phyloP scores from a whole-genome alignment of 2,329 filamentous ascomycete species.

The Verticillium nonalfalfae region DNA sequence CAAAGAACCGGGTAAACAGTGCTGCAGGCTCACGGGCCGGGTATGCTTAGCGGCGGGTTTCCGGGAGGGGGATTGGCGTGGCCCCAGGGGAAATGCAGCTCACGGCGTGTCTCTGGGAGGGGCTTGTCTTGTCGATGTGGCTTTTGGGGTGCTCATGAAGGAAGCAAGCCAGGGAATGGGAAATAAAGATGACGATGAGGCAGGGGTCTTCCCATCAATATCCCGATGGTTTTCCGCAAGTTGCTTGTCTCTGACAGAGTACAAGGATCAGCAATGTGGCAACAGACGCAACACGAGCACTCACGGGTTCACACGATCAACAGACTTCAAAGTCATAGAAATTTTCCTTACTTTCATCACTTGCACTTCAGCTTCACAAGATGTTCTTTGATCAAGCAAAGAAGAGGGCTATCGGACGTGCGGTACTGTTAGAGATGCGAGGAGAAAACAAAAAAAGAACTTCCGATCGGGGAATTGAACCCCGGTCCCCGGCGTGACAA shows the following conservation, averaged over 20 bases:
- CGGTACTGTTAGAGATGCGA: too few species aligned
- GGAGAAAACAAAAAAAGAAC: not conserved
- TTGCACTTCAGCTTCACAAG: too few species aligned
- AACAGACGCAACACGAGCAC: too few species aligned
- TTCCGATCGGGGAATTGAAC: not conserved
- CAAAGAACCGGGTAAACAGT: not conserved
- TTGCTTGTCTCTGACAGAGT: not conserved
- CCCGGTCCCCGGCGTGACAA: not conserved
- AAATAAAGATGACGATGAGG: not conserved
- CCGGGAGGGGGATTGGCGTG: slow-evolving; percentile 1
- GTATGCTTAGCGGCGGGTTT: slow-evolving; percentile 1
- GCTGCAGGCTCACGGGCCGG: not conserved
- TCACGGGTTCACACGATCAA: too few species aligned
- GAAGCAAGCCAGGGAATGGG: not conserved
- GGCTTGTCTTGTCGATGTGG: not conserved
- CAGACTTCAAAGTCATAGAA: too few species aligned
- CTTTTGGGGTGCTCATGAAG: not conserved
- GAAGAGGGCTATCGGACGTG: too few species aligned
- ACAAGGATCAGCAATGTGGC: not conserved
- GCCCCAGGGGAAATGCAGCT: not conserved
- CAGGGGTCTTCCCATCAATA: not conserved
- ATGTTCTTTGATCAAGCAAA: too few species aligned
- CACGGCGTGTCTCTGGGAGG: not conserved
- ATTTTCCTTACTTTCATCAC: too few species aligned
- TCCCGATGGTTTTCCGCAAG: not conserved